These are phyloP conservation scores for Debaryomyces sp. DNA, from an alignment of 1,139 yeast genomes.

Conservation along the genomic window DNA sequence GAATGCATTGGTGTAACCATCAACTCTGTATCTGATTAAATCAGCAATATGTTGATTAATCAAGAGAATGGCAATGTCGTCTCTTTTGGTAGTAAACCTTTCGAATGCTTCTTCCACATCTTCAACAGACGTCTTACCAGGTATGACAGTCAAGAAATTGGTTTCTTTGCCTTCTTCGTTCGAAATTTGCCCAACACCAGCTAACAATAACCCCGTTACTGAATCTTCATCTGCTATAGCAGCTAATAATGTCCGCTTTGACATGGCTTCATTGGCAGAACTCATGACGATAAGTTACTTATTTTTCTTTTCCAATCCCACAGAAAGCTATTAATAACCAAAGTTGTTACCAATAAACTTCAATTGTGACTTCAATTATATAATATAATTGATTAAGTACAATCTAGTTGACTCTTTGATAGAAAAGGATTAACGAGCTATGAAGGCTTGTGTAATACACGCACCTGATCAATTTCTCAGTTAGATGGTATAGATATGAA, in stretches of 20 bases:
- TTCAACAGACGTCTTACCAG: conserved; percentile 76
- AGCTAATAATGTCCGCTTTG: conserved; percentile 79
- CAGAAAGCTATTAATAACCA: background rate
- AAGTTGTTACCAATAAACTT: background rate
- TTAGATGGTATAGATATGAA: conserved; percentile 5
- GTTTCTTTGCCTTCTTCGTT: conserved; percentile 66
- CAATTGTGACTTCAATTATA: background rate
- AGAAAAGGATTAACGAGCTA: background rate
- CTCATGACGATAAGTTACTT: conserved; percentile 22
- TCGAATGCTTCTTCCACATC: conserved; percentile 78
- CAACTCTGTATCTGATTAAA: conserved; percentile 79
- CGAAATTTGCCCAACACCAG: conserved; percentile 92
- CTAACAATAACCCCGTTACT: conserved; percentile 91
- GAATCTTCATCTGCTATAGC: conserved; percentile 98
- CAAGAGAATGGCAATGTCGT: conserved; percentile 88
- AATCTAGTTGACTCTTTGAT: background rate
- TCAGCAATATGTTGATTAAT: conserved; percentile 97
- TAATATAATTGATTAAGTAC: background rate
- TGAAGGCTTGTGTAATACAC: conserved; percentile 1
- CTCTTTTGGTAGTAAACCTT: conserved; percentile 70
- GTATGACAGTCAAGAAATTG: conserved; percentile 80
- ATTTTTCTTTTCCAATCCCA: background rate
- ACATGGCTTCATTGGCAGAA: conserved; percentile 41
- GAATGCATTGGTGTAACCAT: conserved; percentile 83
- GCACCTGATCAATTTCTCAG: conserved; percentile 3